Conservation (phyloP, 2,329 filamentous ascomycete species). For the Neocucurbitaria cava region DNA sequence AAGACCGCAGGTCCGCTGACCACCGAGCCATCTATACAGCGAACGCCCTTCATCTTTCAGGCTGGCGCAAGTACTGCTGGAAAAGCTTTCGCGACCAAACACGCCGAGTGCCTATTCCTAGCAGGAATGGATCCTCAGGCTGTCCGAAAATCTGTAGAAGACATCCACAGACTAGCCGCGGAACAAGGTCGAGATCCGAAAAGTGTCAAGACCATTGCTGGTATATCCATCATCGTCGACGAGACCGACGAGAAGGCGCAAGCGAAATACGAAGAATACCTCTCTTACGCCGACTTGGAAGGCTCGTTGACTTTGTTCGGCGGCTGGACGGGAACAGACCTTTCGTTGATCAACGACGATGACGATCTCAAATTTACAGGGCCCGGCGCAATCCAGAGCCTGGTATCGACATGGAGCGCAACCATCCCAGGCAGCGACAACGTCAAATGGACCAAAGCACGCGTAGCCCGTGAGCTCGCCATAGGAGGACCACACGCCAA, state of each 20-base stretch:
- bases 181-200: conserved; percentile 61
- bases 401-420: conserved; percentile 10
- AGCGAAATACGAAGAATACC: conserved; percentile 65
- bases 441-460: conserved; percentile 72
- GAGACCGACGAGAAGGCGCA: conserved; percentile 68
- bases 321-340: conserved; percentile 73
- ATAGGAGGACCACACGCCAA: conserved; percentile 70
- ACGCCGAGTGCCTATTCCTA: conserved; percentile 74
- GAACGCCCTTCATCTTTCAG: conserved; percentile 71
- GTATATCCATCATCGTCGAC: conserved; percentile 69
- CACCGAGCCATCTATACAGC: conserved; percentile 69
- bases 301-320: conserved; percentile 73
- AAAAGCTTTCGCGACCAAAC: conserved; percentile 69
- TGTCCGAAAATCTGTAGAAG: conserved; percentile 65
- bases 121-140: conserved; percentile 57
- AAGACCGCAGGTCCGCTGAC: conserved; percentile 70
- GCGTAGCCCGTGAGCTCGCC: conserved; percentile 68
- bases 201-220: conserved; percentile 69
- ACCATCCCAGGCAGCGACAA: conserved; percentile 40
- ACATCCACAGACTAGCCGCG: conserved; percentile 66
- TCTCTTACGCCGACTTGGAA: conserved; percentile 55
- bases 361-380: background rate
- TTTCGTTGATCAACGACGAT: conserved; percentile 54
- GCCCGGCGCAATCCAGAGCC: conserved; percentile 5
- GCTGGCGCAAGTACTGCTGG: conserved; percentile 70